Percentiles rank a stretch among this genome's conserved stretches.
Conservation (phyloP, 148 eudicot genomes). For the Rheum nobile region DNA sequence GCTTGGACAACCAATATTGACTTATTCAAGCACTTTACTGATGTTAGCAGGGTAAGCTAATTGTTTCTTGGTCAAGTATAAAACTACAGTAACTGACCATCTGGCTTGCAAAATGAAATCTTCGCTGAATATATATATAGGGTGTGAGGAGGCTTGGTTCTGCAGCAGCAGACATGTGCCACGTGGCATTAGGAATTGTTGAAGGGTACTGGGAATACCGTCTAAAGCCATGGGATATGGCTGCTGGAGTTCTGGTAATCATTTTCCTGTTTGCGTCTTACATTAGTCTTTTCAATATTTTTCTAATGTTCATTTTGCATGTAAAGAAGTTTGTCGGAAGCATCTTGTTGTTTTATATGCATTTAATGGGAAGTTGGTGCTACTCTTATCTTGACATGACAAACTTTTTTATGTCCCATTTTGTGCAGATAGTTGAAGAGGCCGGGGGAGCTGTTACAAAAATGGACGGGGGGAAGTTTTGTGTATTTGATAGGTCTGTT, state of each 20-base stretch:
- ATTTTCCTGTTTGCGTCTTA: conserved; percentile 2
- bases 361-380: neutral
- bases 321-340: neutral
- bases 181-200: conserved; percentile 86
- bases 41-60: conserved; percentile 72
- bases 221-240: conserved; percentile 99
- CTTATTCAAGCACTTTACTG: conserved; percentile 90
- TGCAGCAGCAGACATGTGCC: conserved; percentile 99
- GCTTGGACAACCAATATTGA: conserved; percentile 87
- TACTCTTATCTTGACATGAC: neutral
- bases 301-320: neutral
- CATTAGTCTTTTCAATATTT: neutral
- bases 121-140: conserved; percentile 24
- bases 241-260: conserved; percentile 97
- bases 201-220: conserved; percentile 99
- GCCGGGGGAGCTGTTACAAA: conserved; percentile 90
- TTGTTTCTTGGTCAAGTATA: neutral
- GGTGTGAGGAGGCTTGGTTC: conserved; percentile 99
- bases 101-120: neutral
- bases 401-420: neutral
- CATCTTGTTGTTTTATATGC: neutral
- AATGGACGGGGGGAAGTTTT: conserved; percentile 85
- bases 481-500: conserved; percentile 88
- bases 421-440: conserved; percentile 88
- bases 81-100: neutral